phyloP scores from a whole-genome alignment of 495 filamentous ascomycete species.

The Bryoglossum gracile region DNA sequence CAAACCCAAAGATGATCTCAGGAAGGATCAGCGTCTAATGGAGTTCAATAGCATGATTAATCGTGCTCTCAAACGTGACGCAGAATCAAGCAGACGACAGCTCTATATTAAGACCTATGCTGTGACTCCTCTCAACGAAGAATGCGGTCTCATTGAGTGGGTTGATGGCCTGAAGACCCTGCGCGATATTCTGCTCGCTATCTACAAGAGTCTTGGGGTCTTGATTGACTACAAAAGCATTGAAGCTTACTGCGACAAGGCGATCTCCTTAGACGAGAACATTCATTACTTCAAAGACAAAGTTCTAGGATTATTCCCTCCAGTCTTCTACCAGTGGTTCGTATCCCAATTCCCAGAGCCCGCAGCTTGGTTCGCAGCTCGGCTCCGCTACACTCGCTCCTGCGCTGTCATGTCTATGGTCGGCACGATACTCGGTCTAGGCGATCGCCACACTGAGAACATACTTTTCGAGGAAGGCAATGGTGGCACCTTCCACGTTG shows the following conservation, averaged over 20 bases:
- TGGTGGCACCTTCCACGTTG: slow-evolving; percentile 92
- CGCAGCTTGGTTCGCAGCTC: slow-evolving; percentile 81
- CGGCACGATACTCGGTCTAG: slow-evolving; percentile 86
- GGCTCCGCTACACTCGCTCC: slow-evolving; percentile 86
- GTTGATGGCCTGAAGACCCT: slow-evolving; percentile 93
- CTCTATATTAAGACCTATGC: slow-evolving; percentile 91
- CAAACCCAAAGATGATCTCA: slow-evolving; percentile 96
- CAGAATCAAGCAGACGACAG: slow-evolving; percentile 76
- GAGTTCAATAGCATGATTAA: slow-evolving; percentile 99
- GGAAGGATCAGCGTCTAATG: slow-evolving; percentile 96
- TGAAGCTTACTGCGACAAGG: slow-evolving; percentile 41
- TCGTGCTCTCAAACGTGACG: slow-evolving; percentile 80
- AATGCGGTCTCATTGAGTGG: slow-evolving; percentile 98
- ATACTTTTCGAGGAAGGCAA: slow-evolving; percentile 91
- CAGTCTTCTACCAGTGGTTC: slow-evolving; percentile 91
- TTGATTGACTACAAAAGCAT: slow-evolving; percentile 40
- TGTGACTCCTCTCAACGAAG: slow-evolving; percentile 93
- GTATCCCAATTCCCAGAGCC: slow-evolving; percentile 90
- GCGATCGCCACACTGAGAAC: slow-evolving; percentile 98
- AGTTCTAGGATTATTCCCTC: slow-evolving; percentile 60
- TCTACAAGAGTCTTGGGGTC: slow-evolving; percentile 67
- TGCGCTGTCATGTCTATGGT: slow-evolving; percentile 98
- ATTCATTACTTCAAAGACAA: slow-evolving; percentile 60
- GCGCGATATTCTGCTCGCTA: slow-evolving; percentile 77
- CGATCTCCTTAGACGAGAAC: slow-evolving; percentile 35